Evolutionary conservation across 1,284 basidiomycete species (phyloP), one percentile per base, ranked within the genome.

Genomic region (Naganishia liquefaciens): DNA sequence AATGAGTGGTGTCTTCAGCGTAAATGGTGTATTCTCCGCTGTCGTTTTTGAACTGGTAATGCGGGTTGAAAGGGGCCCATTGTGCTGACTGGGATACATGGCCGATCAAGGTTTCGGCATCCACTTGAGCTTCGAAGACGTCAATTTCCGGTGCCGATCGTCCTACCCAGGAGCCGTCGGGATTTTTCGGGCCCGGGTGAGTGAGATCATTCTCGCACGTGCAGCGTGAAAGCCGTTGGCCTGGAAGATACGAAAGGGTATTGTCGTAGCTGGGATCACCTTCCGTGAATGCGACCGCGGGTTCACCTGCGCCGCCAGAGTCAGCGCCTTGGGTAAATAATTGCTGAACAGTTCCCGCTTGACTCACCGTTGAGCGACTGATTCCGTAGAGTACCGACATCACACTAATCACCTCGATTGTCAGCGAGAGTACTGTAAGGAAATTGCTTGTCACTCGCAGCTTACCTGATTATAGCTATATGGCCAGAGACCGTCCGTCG

Each of bases 91-190:
- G 74, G 1, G 77, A 79, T 5, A 78, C 78, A 17, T 65, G 64
- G 4, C 64, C 64, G n/a, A 54, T 60, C 37, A 55, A 51, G 6
- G 64, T 65, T 11, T 27, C 17, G 15, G 54, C 19, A 40, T 65
- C 64, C 3, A 65, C 64, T 70, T 86, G 83, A 5, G 88, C 89
- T 75, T 91, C 89, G 65, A 91, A 82, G 44, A 91, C 80, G 78
- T 91, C 89, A 64, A 95, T 92, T 78, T 94, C 91, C 5, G 91
- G 92, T 0, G 91, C 89, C 0, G 87, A 82, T 37, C 92, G 84
- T n/a, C 89, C 93, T 2, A 88, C 85, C 71, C 83, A 90, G 1
- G 86, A 84, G 19, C 90, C 91, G 69, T 87, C 83, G 0, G 77
- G 61, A 42, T 81, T 80, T 46, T 82, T 77, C 15, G 91, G 91